Conservation (phyloP, 306 rosid species). For the Crataegus laevigata region DNA sequence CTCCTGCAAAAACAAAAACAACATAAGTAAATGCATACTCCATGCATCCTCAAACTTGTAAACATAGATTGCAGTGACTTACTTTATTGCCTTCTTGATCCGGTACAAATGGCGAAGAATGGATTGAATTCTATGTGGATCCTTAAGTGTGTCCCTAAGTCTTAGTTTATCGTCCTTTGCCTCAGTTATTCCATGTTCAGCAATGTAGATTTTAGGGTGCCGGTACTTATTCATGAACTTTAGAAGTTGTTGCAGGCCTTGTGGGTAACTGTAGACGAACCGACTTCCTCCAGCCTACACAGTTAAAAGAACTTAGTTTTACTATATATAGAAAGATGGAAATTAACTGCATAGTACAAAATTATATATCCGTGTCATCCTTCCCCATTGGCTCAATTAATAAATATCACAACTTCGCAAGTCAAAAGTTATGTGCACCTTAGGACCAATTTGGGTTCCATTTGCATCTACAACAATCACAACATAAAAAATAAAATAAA, state of each 20-base stretch:
- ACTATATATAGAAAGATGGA: not conserved
- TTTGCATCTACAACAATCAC: not conserved
- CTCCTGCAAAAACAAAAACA: slow-evolving; percentile 1
- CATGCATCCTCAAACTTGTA: not conserved
- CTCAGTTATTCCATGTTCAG: slow-evolving; percentile 12
- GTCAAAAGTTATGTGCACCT: not conserved
- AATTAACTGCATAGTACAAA: not conserved
- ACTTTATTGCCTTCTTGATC: slow-evolving; percentile 12
- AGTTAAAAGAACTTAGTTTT: not conserved
- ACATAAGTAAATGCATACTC: not conserved
- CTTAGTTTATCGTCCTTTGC: not conserved
- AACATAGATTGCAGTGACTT: slow-evolving; percentile 2
- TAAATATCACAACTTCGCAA: not conserved
- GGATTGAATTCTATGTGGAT: slow-evolving; percentile 9
- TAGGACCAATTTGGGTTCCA: not conserved
- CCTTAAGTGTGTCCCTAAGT: slow-evolving; percentile 11
- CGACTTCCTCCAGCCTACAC: slow-evolving; percentile 5
- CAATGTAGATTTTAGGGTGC: slow-evolving; percentile 10
- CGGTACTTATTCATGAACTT: slow-evolving; percentile 12
- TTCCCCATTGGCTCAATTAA: not conserved
- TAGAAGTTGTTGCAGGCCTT: slow-evolving; percentile 15
- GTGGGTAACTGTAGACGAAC: slow-evolving; percentile 10
- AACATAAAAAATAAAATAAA: not conserved
- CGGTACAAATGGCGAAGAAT: slow-evolving; percentile 12
- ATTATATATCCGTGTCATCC: too few species aligned